A percentile compares a stretch with the other conserved stretches of the same genome.
Evolutionary conservation across 306 rosid genomes (phyloP).

Genomic region (Quercus robur): DNA sequence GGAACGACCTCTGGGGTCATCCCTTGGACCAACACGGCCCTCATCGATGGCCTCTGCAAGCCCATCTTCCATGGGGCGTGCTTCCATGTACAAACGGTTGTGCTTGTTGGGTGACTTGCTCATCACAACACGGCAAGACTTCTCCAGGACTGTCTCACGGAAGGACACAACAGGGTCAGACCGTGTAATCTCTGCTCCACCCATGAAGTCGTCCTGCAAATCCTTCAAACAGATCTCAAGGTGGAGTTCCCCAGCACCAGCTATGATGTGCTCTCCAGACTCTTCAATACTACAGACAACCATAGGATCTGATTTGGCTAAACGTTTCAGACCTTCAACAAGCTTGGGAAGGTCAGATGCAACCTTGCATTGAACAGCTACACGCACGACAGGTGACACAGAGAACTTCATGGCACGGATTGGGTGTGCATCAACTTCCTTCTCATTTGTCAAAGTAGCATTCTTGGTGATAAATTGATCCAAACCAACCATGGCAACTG

Average conservation of each 20-base stretch:
- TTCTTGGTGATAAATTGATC: slow-evolving; percentile 68
- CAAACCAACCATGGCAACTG: slow-evolving; percentile 63
- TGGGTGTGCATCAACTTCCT: slow-evolving; percentile 63
- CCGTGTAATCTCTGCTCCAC: slow-evolving; percentile 61
- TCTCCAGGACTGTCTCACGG: slow-evolving; percentile 69
- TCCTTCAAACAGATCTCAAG: slow-evolving; percentile 76
- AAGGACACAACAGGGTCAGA: slow-evolving; percentile 75
- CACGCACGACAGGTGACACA: slow-evolving; percentile 65
- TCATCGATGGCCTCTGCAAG: slow-evolving; percentile 67
- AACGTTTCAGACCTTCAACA: slow-evolving; percentile 68
- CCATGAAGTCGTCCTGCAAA: slow-evolving; percentile 71
- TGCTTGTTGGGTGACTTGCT: slow-evolving; percentile 77
- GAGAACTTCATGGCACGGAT: slow-evolving; percentile 72
- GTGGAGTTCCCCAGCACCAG: slow-evolving; percentile 81
- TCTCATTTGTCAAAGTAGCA: slow-evolving; percentile 64
- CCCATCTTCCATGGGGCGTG: slow-evolving; percentile 61
- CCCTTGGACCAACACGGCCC: slow-evolving; percentile 56
- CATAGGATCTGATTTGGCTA: slow-evolving; percentile 75
- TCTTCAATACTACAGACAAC: slow-evolving; percentile 61
- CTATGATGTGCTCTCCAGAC: slow-evolving; percentile 75
- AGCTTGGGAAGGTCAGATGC: slow-evolving; percentile 74
- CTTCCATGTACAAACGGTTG: slow-evolving; percentile 72
- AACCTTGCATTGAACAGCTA: slow-evolving; percentile 76
- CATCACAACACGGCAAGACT: slow-evolving; percentile 62
- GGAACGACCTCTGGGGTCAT: slow-evolving; percentile 50